These are phyloP conservation scores for Diversispora eburnea DNA, from an alignment of 192 early-diverging fungal species.

Conservation along the genomic window DNA sequence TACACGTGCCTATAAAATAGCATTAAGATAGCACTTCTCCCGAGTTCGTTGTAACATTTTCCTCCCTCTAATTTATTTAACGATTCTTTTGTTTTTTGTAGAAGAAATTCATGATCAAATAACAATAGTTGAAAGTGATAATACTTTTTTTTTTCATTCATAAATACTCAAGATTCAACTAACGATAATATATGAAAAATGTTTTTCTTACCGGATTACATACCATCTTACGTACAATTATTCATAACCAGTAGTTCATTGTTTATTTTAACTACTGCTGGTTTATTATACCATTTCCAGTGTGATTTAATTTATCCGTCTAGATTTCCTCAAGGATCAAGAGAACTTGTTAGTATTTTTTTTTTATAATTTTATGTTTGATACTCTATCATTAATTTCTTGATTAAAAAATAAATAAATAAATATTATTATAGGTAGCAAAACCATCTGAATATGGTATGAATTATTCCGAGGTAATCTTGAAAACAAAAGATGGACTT, in stretches of 20 bases:
- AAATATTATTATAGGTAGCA: constrained; percentile 47
- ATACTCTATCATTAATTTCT: not conserved
- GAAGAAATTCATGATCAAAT: too few relatives aligned
- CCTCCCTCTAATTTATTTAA: too few relatives aligned
- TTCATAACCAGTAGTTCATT: not conserved
- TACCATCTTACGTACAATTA: constrained; percentile 15
- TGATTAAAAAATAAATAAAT: not conserved
- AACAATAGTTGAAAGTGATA: too few relatives aligned
- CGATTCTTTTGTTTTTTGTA: too few relatives aligned
- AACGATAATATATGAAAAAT: not conserved
- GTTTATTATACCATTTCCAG: constrained; percentile 67
- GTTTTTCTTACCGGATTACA: constrained; percentile 13
- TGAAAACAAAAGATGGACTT: constrained; percentile 80
- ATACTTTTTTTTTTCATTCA: too few relatives aligned
- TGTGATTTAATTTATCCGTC: constrained; percentile 78
- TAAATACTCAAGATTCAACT: too few relatives aligned
- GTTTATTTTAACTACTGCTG: constrained; percentile 38
- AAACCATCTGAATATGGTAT: constrained; percentile 67
- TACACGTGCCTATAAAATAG: too few relatives aligned
- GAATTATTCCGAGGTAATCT: constrained; percentile 52
- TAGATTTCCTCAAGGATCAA: constrained; percentile 52
- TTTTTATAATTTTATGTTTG: not conserved
- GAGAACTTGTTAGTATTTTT: constrained; percentile 38
- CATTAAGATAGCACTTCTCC: too few relatives aligned
- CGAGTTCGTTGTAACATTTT: too few relatives aligned